phyloP scores from a whole-genome alignment of 495 filamentous ascomycete genomes.

The Neurospora tetrasperma region DNA sequence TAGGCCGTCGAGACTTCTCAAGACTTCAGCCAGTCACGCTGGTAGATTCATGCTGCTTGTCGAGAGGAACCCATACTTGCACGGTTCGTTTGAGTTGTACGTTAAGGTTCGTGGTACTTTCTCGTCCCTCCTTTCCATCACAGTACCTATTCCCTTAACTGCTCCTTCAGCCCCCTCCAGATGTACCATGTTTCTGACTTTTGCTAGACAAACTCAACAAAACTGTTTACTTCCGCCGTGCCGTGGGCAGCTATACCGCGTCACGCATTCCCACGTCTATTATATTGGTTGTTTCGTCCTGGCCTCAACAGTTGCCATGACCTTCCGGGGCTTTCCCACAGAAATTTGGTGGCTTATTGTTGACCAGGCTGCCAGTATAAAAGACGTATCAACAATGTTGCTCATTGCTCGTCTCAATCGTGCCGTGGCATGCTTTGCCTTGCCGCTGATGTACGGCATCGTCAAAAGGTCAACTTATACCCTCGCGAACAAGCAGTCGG shows the following conservation, averaged over 20 bases:
- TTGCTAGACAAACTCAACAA: not conserved
- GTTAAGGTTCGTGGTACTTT: not conserved
- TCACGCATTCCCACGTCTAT: not conserved
- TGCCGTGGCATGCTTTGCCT: conserved; percentile 43
- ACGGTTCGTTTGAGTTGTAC: not conserved
- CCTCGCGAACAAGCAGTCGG: conserved; percentile 33
- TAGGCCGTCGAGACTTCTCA: not conserved
- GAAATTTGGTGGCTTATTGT: conserved; percentile 54
- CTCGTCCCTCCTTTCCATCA: not conserved
- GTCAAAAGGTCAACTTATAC: too few species aligned
- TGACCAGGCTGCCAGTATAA: conserved; percentile 39
- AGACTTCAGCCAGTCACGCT: not conserved
- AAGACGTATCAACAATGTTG: conserved; percentile 49
- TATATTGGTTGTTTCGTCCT: not conserved
- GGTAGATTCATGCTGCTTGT: not conserved
- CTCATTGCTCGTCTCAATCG: conserved; percentile 41
- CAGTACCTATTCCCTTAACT: not conserved
- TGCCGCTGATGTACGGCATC: conserved; percentile 51
- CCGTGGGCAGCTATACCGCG: not conserved
- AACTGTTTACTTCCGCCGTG: not conserved
- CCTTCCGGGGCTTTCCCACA: conserved; percentile 31
- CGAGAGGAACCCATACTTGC: not conserved
- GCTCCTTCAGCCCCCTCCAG: not conserved
- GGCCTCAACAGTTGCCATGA: not conserved
- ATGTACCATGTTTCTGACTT: not conserved